Base-by-base conservation (phyloP, 176 grass and related monocot species). In the Pharus latifolius region DNA sequence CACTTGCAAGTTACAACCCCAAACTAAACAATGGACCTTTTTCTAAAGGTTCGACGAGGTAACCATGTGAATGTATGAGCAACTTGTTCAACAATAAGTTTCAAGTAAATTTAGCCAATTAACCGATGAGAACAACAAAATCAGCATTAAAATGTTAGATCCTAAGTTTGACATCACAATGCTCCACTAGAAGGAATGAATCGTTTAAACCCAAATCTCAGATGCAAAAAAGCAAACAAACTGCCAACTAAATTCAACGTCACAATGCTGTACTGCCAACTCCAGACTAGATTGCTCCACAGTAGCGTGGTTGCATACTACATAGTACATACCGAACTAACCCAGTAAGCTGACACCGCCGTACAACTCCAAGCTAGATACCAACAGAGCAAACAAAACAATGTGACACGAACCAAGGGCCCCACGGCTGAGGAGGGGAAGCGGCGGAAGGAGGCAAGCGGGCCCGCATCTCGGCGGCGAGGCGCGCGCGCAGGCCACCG, bases 361-460 rank as follows among this genome's bases (percentile, higher is more conserved):
- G 24, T 5, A 52, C 28, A 42, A 63, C 60, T 52, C 18, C 51
- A 67, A 68, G 15, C 16, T 17, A 73, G 17, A 15, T 27, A 35
- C 2, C 9, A 33, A 12, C n/a, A 26, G 45, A 69, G 29, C 31
- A 50, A 55, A 44, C 10, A 34, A 55, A 41, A 18, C 27, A n/a
- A 48, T 2, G 35, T 0, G 2, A 40, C 41, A 72, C 54, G 22
- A 71, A 98, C 95, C 95, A 93, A 22, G 89, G 83, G 0, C 90
- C 95, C 95, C 95, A 98, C 9, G 66, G 72, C 77, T 98, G 83
- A 4, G 87, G 90, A 11, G 95, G 84, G 24, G 87, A 76, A 28
- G 82, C 52, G 12, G 34, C 67, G 32, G 76, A 85, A 63, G 81
- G 60, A 18, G 87, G 87, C 72, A 93, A 65, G 52, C 90, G 84